Conservation (phyloP, 2,329 filamentous ascomycete species). For the Pseudopyricularia javanii region DNA sequence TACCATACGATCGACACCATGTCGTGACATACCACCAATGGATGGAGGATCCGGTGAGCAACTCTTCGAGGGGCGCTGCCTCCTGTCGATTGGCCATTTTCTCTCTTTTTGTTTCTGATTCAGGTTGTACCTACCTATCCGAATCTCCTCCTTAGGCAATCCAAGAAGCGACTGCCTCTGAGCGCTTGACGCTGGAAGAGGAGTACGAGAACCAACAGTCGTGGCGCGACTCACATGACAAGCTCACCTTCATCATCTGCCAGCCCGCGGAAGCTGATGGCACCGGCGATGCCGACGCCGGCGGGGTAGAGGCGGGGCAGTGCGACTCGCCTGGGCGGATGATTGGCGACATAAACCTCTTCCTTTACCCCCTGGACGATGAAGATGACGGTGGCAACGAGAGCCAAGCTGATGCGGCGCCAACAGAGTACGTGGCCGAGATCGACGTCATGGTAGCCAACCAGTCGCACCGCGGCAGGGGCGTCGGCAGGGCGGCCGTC, state of each 20-base stretch:
- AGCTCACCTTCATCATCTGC: slow-evolving; percentile 86
- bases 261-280: slow-evolving; percentile 21
- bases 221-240: slow-evolving; percentile 73
- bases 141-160: slow-evolving; percentile 41
- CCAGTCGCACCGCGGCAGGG: slow-evolving; percentile 41
- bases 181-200: slow-evolving; percentile 62
- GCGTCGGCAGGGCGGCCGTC: slow-evolving; percentile 54
- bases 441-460: slow-evolving; percentile 79
- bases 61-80: background rate
- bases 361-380: slow-evolving; percentile 51
- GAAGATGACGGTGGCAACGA: slow-evolving; percentile 25
- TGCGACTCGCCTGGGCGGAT: slow-evolving; percentile 46
- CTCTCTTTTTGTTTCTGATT: background rate
- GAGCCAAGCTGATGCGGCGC: slow-evolving; percentile 9
- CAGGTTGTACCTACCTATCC: background rate
- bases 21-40: slow-evolving; percentile 75
- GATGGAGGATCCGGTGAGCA: slow-evolving; percentile 69
- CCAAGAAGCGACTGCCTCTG: slow-evolving; percentile 75
- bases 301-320: slow-evolving; percentile 17
- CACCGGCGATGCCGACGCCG: background rate
- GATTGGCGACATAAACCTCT: slow-evolving; percentile 72
- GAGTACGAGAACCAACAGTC: slow-evolving; percentile 86
- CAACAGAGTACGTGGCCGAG: slow-evolving; percentile 44
- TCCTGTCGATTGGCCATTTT: background rate
- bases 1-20: slow-evolving; percentile 74